Evolutionary conservation across 1,284 basidiomycete species (phyloP), one percentile per base, ranked within the genome.

Genomic region (Apiotrichum gracile): DNA sequence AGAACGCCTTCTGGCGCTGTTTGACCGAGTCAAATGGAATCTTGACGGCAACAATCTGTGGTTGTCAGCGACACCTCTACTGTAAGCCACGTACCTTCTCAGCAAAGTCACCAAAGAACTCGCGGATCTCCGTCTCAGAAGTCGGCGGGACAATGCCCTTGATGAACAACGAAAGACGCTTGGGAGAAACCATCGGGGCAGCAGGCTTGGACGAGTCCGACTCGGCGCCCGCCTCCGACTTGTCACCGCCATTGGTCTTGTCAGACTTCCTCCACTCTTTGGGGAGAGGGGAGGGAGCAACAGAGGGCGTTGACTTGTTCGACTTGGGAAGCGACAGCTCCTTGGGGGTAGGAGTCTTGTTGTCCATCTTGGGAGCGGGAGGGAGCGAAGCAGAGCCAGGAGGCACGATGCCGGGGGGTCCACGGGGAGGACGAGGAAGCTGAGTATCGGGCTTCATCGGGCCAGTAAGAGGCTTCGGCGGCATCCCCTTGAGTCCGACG

Each of bases 111-210:
- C 61, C 81, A 68, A 88, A 91, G 74, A 89, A 87, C 16, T 84
- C 83, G 59, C 82, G 80, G 21, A 93, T 69, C 52, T 90, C 87
- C 0, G 76, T 68, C 60, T 93, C 90, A 13, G 76, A 80, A 3
- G 82, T 80, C 9, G 81, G 70, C 7, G 77, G 69, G 4, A 80
- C 77, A 69, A 88, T 78, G 10, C 69, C 66, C 58, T 86, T 83
- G 79, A 91, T 82, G 73, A 88, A 92, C 51, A 93, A 80, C 5
- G 89, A 91, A 82, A 85, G 88, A 10, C 87, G 86, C 73, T 88
- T 84, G n/a, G n/a, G n/a, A n/a, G n/a, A n/a, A n/a, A n/a, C n/a
- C n/a, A n/a, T n/a, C 42, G 85, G 78, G n/a, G 81, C 75, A 4
- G 82, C 79, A 58, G 82, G 78, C 59, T 83, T 85, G 24, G 86